phyloP scores from a whole-genome alignment of 2,329 filamentous ascomycete genomes.

The Magnaporthiopsis poae region DNA sequence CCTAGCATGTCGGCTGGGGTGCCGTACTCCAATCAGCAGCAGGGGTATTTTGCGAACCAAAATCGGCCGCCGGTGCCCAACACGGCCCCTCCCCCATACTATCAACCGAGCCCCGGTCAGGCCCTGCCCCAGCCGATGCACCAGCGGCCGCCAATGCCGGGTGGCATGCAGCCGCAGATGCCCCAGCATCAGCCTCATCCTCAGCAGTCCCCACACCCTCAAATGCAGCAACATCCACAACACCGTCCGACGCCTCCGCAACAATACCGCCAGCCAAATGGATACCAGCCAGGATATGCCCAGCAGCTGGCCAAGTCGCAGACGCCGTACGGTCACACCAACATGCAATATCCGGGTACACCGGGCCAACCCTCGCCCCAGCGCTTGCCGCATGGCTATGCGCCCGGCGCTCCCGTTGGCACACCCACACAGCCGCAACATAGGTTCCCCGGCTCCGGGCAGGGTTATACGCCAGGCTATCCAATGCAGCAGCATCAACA shows the following conservation, averaged over 20 bases:
- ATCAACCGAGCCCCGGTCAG: slow-evolving; percentile 32
- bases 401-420: slow-evolving; percentile 2
- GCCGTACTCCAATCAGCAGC: slow-evolving; percentile 34
- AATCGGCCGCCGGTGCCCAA: slow-evolving; percentile 33
- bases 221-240: slow-evolving; percentile 29
- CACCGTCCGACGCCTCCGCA: slow-evolving; percentile 28
- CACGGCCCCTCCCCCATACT: slow-evolving; percentile 26
- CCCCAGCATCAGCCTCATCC: slow-evolving; percentile 27
- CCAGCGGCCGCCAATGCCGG: slow-evolving; percentile 29
- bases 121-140: slow-evolving; percentile 27
- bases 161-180: slow-evolving; percentile 22
- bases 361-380: slow-evolving; percentile 33
- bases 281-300: slow-evolving; percentile 34
- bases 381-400: slow-evolving; percentile 22
- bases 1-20: slow-evolving; percentile 24
- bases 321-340: slow-evolving; percentile 41
- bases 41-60: slow-evolving; percentile 34
- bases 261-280: slow-evolving; percentile 39
- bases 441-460: slow-evolving; percentile 2
- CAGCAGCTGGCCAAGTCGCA: slow-evolving; percentile 43
- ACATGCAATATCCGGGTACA: slow-evolving; percentile 34
- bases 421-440: slow-evolving; percentile 7
- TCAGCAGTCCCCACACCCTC: slow-evolving; percentile 29
- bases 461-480: slow-evolving; percentile 11
- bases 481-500: slow-evolving; percentile 14